Percentiles rank a stretch among this genome's conserved stretches.
phyloP scores from a whole-genome alignment of 768 basidiomycete species.

The Cystoderma amianthinum region DNA sequence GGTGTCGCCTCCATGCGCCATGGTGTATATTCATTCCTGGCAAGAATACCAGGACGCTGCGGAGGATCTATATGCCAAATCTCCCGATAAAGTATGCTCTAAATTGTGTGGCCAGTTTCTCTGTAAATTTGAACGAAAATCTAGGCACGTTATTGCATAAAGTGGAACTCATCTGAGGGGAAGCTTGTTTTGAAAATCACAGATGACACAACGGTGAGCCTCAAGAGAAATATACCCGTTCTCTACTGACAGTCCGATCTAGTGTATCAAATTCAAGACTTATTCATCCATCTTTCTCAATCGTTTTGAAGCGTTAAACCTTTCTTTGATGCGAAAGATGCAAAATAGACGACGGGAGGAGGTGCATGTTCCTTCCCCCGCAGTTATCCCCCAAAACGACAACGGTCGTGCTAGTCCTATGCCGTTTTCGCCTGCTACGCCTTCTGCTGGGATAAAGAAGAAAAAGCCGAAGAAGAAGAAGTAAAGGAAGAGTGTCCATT shows the following conservation, averaged over 20 bases:
- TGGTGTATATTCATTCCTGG: constrained; percentile 90
- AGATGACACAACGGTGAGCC: constrained; percentile 77
- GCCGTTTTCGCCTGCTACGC: constrained; percentile 22
- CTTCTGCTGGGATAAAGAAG: constrained; percentile 54
- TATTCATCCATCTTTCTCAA: constrained; percentile 92
- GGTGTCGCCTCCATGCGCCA: constrained; percentile 39
- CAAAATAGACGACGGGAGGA: constrained; percentile 64
- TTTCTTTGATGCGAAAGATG: constrained; percentile 82
- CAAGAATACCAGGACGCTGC: constrained; percentile 88
- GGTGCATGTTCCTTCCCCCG: constrained; percentile 16
- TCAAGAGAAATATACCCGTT: background rate
- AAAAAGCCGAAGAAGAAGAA: constrained; percentile 83
- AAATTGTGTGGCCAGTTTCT: background rate
- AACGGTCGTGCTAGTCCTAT: constrained; percentile 16
- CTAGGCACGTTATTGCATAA: constrained; percentile 86
- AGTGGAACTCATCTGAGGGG: constrained; percentile 83
- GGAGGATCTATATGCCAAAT: constrained; percentile 74
- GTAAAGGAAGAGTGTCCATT: too few species aligned
- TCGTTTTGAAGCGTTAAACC: constrained; percentile 90
- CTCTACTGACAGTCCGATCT: constrained; percentile 3
- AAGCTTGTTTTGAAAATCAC: constrained; percentile 93
- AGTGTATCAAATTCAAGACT: constrained; percentile 98
- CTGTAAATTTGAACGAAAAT: background rate
- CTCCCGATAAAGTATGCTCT: constrained; percentile 63
- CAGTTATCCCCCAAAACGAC: constrained; percentile 10